Percentiles rank a stretch among this genome's conserved stretches.
phyloP scores from a whole-genome alignment of 2,329 filamentous ascomycete species.

The Alternaria hordeiaustralica region DNA sequence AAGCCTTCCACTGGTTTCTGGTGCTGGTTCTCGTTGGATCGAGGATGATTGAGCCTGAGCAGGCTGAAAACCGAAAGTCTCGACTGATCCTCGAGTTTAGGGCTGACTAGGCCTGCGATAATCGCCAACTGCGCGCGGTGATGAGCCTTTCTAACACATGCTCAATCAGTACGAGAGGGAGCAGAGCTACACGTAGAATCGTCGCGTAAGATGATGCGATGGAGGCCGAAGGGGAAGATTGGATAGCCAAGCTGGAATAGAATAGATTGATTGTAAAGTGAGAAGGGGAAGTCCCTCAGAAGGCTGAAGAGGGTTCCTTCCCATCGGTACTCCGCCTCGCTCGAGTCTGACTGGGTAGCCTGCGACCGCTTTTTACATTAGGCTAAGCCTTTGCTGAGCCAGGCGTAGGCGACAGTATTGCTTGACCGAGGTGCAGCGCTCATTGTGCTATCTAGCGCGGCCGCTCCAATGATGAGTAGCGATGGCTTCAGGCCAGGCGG shows the following conservation, averaged over 20 bases:
- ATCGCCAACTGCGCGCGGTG: not conserved
- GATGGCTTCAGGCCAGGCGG: conserved; percentile 27
- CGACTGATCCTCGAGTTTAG: not conserved
- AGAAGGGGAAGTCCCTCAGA: conserved; percentile 11
- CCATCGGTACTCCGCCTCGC: conserved; percentile 19
- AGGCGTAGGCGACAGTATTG: conserved; percentile 18
- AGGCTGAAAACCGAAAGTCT: not conserved
- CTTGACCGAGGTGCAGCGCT: conserved; percentile 24
- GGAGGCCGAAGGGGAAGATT: not conserved
- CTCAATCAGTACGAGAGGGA: not conserved
- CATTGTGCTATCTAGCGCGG: conserved; percentile 2
- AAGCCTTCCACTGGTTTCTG: not conserved
- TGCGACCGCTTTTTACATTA: conserved; percentile 9
- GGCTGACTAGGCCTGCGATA: not conserved
- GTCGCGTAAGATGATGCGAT: not conserved
- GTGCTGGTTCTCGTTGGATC: not conserved
- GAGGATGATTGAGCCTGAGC: not conserved
- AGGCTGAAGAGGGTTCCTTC: conserved; percentile 3
- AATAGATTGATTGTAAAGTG: conserved; percentile 1
- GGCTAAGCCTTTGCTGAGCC: conserved; percentile 18
- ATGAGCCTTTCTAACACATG: not conserved
- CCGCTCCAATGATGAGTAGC: conserved; percentile 24
- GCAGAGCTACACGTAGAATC: not conserved
- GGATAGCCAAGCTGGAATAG: not conserved
- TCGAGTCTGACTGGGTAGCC: conserved; percentile 7